Base-by-base conservation (phyloP, 495 filamentous ascomycete genomes). In the Annulohypoxylon moriforme region DNA sequence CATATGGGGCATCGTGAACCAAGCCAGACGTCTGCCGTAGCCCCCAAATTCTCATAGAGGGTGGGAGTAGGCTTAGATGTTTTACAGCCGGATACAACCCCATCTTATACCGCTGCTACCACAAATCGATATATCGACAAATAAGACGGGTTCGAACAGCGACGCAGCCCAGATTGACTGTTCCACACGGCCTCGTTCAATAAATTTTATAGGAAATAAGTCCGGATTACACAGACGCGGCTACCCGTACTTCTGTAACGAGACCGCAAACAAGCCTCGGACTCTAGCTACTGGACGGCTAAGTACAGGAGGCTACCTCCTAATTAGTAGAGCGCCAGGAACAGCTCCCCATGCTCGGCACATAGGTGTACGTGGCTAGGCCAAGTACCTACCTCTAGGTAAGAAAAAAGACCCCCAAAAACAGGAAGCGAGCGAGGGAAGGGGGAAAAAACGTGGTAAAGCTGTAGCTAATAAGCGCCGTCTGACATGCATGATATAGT, bases 401-500 rank as follows among this genome's bases (percentile, higher is more conserved):
- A 7, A 36, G 22, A 13, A 16, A 25, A 16, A 55, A 31, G 50
- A 18, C 22, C 25, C 46, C 18, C 36, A 14, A 40, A 40, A 4
- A 14, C 36, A n/a, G 27, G 2, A 29, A 8, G n/a, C 10, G 44
- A 22, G 10, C 18, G 9, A 27, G 25, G 27, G 3, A 29, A 33
- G 13, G 25, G 27, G 3, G 16, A 33, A 31, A 40, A 46, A 58
- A 65, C 63, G 63, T 65, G 63, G 63, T 9, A 53, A 18, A 29
- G 63, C 40, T 59, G 64, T 60, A 66, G 34, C 53, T 56, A 56
- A 40, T 46, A 34, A 49, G 49, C 27, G 42, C 13, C n/a, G 63
- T 67, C 64, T 67, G 53, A 67, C 64, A 60, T 60, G 64, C 64
- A 67, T 67, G 7, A 10, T 5, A 42, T 40, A 40, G 36, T 40